Evolutionary conservation across 2,329 filamentous ascomycete species (phyloP), one percentile per base, ranked within the genome.

Genomic region (Cryoendolithus antarcticus): DNA sequence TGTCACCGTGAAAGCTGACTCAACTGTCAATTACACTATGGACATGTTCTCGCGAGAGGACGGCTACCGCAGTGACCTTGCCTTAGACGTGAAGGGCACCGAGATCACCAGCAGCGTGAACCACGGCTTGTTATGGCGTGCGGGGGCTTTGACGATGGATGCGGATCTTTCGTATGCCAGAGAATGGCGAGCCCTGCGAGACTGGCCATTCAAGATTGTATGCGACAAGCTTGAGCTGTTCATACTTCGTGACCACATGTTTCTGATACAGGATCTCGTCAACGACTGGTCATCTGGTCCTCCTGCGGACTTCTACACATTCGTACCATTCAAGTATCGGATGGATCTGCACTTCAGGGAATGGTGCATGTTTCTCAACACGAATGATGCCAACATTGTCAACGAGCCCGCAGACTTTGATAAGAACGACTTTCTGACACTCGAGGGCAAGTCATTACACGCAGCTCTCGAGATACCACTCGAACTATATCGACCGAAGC

Each of bases 301-400:
- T 5, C 78, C 80, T 8, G 67, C 82, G 1, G 86, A 96, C 44
- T 98, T 93, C 59, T 77, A 89, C 47, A 81, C 85, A 0, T 98
- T 94, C 55, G 81, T 86, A 0, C 91, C 91, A 4, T 95, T 89
- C 63, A 74, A 77, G 44, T 98, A 98, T 56, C 69, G 80, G 33
- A 63, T 96, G 35, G 77, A 86, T 47, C 66, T 96, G 45, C 71
- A 74, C 11, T 77, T 95, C 44, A 69, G 65, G 21, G 72, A 86
- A 43, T 71, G 93, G 48, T 80, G 77, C 53, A 65, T 98, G 30
- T 93, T 80, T 54, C 65, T 98, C 44, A 96, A 96, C 59, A 84
- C 93, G 40, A 98, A 98, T 59, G 91, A 98, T 55, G 81, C 80
- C 37, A 98, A 98, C 54, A 94, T 98, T 48, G 86, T 98, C 62